Evolutionary conservation across 805 yeast genomes (phyloP), one percentile per base, ranked within the genome.

Genomic region (Suhomyces tanzawaensis): DNA sequence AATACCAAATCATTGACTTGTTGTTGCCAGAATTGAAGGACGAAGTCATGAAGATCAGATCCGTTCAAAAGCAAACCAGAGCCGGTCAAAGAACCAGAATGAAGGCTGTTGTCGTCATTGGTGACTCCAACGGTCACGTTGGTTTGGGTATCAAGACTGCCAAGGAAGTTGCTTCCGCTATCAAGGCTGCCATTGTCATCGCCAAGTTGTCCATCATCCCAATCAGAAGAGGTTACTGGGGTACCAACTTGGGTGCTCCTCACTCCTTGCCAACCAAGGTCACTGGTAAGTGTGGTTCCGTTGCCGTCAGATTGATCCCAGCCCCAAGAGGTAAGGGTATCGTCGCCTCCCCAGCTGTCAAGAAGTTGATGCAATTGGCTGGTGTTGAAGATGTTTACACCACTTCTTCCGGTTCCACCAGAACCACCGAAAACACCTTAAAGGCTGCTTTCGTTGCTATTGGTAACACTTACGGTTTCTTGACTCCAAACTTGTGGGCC

Each of bases 301-400:
- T 93, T 68, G 72, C 84, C 52, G 96, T 91, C 59, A 89, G 99
- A 83, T 83, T 93, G 71, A 90, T 93, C 70, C 99, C 99, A 76
- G 99, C 99, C 58, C 98, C 99, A 83, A 93, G 99, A 83, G 99
- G 99, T 91, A 89, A 95, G 73, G 98, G 97, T 85, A 87, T 93
- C 69, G 96, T 93, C 62, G 99, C 99, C 69, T 93, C 99, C 61
- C 98, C 99, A 72, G 96, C 96, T 59, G 98, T 93, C 72, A 91
- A 90, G 86, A 89, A 89, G 79, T 83, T 93, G 76, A 79, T 93
- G 79, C 96, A 91, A 80, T 86, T 93, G 72, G 99, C 97, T 69
- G 99, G 99, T 87, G 83, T 93, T 72, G 95, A 91, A 79, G 99
- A 93, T 77, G 95, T 93, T 66, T 93, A 90, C 89, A 93, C 99